These are phyloP conservation scores for Trichoderma sp. DNA, from an alignment of 2,329 filamentous ascomycete genomes.

Conservation along the genomic window DNA sequence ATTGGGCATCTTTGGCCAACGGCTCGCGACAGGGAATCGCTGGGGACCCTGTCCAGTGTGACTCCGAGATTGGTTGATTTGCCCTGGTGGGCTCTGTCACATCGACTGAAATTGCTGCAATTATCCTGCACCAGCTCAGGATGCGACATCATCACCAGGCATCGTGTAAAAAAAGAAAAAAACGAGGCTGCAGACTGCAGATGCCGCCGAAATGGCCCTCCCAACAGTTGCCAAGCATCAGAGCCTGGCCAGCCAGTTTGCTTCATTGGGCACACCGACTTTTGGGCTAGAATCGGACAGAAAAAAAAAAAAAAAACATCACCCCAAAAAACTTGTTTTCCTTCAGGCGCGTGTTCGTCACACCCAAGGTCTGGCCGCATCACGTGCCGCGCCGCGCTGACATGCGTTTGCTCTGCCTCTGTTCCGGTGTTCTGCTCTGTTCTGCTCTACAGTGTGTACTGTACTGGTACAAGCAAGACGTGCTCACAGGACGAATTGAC, in stretches of 20 bases:
- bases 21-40: neutral
- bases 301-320: neutral
- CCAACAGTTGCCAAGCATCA: neutral
- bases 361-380: neutral
- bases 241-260: neutral
- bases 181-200: neutral
- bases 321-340: neutral
- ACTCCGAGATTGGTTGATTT: conserved; percentile 17
- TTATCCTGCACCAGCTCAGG: neutral
- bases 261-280: conserved; percentile 15
- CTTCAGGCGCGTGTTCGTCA: conserved; percentile 13
- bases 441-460: neutral
- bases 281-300: neutral
- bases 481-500: neutral
- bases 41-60: conserved; percentile 13
- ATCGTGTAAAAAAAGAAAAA: neutral
- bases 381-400: neutral
- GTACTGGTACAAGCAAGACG: neutral
- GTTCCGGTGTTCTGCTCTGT: neutral
- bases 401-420: neutral
- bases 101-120: conserved; percentile 6
- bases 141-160: neutral
- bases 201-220: neutral
- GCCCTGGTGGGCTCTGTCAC: conserved; percentile 7
- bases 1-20: neutral